Evolutionary conservation across 352 stramenopile genomes (phyloP).

Genomic region (Thraustotheca clavata): DNA sequence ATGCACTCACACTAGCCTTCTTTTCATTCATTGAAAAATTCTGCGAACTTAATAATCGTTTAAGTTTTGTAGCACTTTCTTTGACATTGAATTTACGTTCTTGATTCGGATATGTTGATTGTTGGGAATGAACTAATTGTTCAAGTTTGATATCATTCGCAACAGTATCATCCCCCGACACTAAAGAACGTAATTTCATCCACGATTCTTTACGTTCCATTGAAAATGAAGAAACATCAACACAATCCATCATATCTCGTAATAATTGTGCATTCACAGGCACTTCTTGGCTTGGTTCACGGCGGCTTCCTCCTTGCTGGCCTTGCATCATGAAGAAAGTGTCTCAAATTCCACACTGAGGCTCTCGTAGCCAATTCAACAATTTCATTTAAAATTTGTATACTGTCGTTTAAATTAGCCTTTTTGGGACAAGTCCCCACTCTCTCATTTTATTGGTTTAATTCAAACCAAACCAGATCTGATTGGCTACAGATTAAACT

Average conservation of each 20-base stretch:
- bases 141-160: constrained; percentile 31
- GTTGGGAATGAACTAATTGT: constrained; percentile 24
- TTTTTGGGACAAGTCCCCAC: too few species aligned
- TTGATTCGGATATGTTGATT: constrained; percentile 25
- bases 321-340: not conserved
- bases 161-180: constrained; percentile 26
- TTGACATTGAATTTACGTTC: constrained; percentile 27
- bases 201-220: constrained; percentile 72
- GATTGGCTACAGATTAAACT: too few species aligned
- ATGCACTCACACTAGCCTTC: constrained; percentile 72
- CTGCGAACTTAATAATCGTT: constrained; percentile 74
- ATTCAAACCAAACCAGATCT: too few species aligned
- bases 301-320: not conserved
- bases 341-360: constrained; percentile 8
- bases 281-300: not conserved
- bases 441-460: too few species aligned
- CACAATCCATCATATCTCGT: constrained; percentile 80
- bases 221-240: constrained; percentile 76
- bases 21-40: constrained; percentile 80
- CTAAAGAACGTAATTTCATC: constrained; percentile 35
- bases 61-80: constrained; percentile 34
- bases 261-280: constrained; percentile 56
- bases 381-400: too few species aligned
- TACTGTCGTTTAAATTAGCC: too few species aligned
- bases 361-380: too few species aligned